A percentile compares a stretch with the other conserved stretches of the same genome.
These are phyloP conservation scores for Metarhizium anisopliae DNA, from an alignment of 2,329 filamentous ascomycete species.

Conservation along the genomic window DNA sequence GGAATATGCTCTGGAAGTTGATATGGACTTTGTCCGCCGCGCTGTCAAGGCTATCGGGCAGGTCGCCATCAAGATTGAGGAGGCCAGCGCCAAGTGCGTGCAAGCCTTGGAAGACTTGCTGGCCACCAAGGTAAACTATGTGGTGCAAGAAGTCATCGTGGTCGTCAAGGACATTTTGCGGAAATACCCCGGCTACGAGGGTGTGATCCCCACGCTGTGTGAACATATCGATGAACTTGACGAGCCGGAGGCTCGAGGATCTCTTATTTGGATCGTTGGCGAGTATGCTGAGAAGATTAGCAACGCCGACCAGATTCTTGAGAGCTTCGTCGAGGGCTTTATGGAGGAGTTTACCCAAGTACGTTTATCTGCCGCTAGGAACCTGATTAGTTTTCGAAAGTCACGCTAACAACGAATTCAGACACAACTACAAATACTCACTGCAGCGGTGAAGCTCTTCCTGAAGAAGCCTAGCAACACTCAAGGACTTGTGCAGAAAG, in stretches of 20 bases:
- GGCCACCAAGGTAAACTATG: slow-evolving; percentile 96
- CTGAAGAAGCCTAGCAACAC: slow-evolving; percentile 91
- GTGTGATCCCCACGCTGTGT: slow-evolving; percentile 92
- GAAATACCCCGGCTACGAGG: slow-evolving; percentile 96
- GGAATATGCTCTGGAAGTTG: slow-evolving; percentile 95
- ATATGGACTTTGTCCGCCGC: slow-evolving; percentile 96
- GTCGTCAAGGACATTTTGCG: slow-evolving; percentile 98
- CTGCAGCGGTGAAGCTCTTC: slow-evolving; percentile 94
- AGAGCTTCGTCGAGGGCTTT: slow-evolving; percentile 87
- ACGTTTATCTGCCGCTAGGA: not conserved
- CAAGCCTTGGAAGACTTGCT: slow-evolving; percentile 90
- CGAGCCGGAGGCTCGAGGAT: slow-evolving; percentile 81
- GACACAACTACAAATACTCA: slow-evolving; percentile 97
- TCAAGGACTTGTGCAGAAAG: slow-evolving; percentile 86
- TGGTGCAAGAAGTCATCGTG: slow-evolving; percentile 96
- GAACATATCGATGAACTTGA: slow-evolving; percentile 95
- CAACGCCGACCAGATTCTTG: slow-evolving; percentile 92
- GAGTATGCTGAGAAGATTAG: slow-evolving; percentile 99
- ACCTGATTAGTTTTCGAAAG: not conserved
- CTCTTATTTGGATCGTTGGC: slow-evolving; percentile 97
- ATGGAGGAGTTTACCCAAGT: slow-evolving; percentile 94
- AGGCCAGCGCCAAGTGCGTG: slow-evolving; percentile 89
- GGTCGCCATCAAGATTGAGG: slow-evolving; percentile 97
- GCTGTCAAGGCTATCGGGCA: slow-evolving; percentile 95
- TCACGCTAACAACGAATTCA: slow-evolving; percentile 25